These are phyloP conservation scores for Penicillium tannophilum DNA, from an alignment of 495 filamentous ascomycete genomes.

Conservation along the genomic window DNA sequence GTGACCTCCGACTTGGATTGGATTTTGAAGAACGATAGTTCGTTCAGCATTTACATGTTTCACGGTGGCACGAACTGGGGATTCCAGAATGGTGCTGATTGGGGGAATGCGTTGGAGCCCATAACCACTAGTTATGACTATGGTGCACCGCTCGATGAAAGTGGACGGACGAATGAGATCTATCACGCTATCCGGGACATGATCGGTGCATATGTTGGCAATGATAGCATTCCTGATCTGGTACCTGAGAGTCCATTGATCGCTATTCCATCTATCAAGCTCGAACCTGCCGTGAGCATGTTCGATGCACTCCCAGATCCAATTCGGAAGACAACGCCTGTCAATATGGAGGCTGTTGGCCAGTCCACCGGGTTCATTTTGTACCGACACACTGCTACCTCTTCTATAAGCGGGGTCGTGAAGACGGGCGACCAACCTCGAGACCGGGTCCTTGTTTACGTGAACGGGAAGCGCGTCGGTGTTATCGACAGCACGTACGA, in stretches of 20 bases:
- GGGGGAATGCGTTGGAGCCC: conserved; percentile 35
- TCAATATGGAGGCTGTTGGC: conserved; percentile 49
- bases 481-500: conserved; percentile 48
- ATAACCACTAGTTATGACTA: conserved; percentile 53
- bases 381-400: conserved; percentile 38
- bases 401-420: conserved; percentile 28
- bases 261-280: conserved; percentile 27
- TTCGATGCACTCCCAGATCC: conserved; percentile 35
- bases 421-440: conserved; percentile 41
- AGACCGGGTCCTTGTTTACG: conserved; percentile 48
- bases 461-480: conserved; percentile 38
- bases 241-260: conserved; percentile 33
- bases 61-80: conserved; percentile 52
- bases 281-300: conserved; percentile 26
- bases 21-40: conserved; percentile 40
- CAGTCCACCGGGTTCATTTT: conserved; percentile 45
- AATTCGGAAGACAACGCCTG: conserved; percentile 9
- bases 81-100: conserved; percentile 46
- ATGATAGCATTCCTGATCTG: conserved; percentile 30
- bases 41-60: conserved; percentile 53
- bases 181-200: conserved; percentile 39
- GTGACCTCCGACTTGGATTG: conserved; percentile 39
- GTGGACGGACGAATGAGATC: conserved; percentile 44
- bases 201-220: conserved; percentile 37
- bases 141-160: conserved; percentile 50